Percentiles rank a stretch among this genome's conserved stretches.
Evolutionary conservation across 1,139 yeast species (phyloP).

Genomic region (Lodderomyces metapsilosis): DNA sequence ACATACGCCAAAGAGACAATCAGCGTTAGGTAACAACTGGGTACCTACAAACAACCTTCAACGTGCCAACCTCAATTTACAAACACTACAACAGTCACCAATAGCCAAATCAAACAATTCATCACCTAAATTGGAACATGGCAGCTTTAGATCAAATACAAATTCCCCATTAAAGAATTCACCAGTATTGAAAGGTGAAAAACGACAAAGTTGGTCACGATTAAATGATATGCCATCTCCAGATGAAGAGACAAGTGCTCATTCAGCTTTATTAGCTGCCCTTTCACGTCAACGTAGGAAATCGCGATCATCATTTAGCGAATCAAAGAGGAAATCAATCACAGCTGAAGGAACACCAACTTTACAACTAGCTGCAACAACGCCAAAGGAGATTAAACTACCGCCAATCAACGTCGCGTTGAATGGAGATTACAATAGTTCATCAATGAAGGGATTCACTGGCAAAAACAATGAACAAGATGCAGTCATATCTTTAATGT

Average conservation of each 20-base stretch:
- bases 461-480: conserved; percentile 36
- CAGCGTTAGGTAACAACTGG: conserved; percentile 15
- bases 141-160: conserved; percentile 3
- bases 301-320: conserved; percentile 19
- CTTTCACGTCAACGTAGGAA: conserved; percentile 26
- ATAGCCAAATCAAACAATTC: conserved; percentile 13
- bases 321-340: neutral
- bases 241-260: conserved; percentile 45
- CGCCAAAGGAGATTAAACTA: conserved; percentile 17
- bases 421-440: neutral
- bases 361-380: conserved; percentile 2
- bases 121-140: conserved; percentile 7
- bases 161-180: conserved; percentile 23
- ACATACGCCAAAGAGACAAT: conserved; percentile 7
- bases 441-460: conserved; percentile 7
- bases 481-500: conserved; percentile 46
- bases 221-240: conserved; percentile 13
- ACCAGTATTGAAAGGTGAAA: conserved; percentile 19
- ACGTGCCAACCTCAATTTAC: conserved; percentile 37
- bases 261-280: conserved; percentile 44
- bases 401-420: conserved; percentile 35
- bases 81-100: conserved; percentile 39
- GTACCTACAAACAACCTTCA: conserved; percentile 22
- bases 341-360: conserved; percentile 2
- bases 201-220: conserved; percentile 6